A percentile compares a stretch with the other conserved stretches of the same genome.
These are phyloP conservation scores for Sporothrix globosa DNA, from an alignment of 2,329 filamentous ascomycete genomes.

Conservation along the genomic window DNA sequence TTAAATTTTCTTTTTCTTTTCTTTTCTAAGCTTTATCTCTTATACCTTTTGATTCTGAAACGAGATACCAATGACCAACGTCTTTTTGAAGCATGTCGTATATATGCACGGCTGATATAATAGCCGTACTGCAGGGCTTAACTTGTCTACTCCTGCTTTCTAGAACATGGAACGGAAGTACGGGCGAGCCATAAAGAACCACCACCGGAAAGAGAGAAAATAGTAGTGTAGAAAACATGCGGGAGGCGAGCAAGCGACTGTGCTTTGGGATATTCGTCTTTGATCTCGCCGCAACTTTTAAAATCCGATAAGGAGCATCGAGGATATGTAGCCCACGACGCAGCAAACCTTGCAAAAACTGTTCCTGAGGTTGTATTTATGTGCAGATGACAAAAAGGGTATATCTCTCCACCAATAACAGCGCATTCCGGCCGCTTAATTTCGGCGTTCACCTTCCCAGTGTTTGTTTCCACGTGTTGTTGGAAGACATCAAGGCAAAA, in stretches of 20 bases:
- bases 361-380: neutral
- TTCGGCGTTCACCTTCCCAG: neutral
- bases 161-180: neutral
- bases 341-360: neutral
- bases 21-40: neutral
- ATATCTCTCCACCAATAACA: slow-evolving; percentile 11
- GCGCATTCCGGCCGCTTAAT: neutral
- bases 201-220: neutral
- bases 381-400: slow-evolving; percentile 18
- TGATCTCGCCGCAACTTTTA: too few species aligned
- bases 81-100: neutral
- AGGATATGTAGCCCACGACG: too few species aligned
- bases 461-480: neutral
- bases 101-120: neutral
- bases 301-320: too few species aligned
- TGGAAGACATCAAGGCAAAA: neutral
- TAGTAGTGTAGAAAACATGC: neutral
- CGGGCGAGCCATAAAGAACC: neutral
- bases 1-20: neutral
- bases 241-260: neutral
- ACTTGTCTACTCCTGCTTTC: neutral
- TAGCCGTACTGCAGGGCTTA: neutral
- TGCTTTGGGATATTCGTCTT: neutral
- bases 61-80: neutral
- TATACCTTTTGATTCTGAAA: neutral